These are phyloP conservation scores for Castanea mollissima DNA, from an alignment of 306 rosid species.

Conservation along the genomic window DNA sequence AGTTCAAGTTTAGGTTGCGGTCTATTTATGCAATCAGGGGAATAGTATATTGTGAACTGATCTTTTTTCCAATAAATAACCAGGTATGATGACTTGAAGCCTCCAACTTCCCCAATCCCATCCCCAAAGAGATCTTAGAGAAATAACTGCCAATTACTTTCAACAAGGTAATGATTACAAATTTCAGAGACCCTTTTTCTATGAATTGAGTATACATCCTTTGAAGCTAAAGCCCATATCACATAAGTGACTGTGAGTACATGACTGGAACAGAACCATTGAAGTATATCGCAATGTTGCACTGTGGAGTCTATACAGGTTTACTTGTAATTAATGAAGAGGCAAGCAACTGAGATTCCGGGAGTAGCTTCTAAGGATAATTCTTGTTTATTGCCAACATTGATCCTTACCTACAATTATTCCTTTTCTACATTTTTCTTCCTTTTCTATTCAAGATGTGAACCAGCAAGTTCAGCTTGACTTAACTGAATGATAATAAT, in stretches of 20 bases:
- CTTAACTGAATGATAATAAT: background rate
- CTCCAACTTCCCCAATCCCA: constrained; percentile 82
- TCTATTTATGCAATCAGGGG: constrained; percentile 1
- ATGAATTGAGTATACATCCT: background rate
- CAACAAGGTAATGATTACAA: constrained; percentile 36
- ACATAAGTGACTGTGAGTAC: background rate
- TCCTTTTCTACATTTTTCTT: background rate
- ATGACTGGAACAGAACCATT: constrained; percentile 29
- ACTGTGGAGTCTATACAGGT: background rate
- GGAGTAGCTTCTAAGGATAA: constrained; percentile 8
- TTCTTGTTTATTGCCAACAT: background rate
- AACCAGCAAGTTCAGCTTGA: background rate
- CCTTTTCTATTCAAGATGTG: background rate
- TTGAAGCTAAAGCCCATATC: constrained; percentile 6
- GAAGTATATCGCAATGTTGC: constrained; percentile 11
- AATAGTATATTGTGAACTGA: background rate
- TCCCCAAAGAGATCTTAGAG: constrained; percentile 41
- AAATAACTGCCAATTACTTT: constrained; percentile 6
- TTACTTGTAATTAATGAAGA: constrained; percentile 9
- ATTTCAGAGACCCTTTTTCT: background rate
- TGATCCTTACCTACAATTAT: background rate
- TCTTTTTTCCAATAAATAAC: background rate
- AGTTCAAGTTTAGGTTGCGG: background rate
- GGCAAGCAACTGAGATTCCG: constrained; percentile 22
- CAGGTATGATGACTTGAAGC: constrained; percentile 96